These are phyloP conservation scores for Cercospora beticola DNA, from an alignment of 2,329 filamentous ascomycete species.

Conservation along the genomic window DNA sequence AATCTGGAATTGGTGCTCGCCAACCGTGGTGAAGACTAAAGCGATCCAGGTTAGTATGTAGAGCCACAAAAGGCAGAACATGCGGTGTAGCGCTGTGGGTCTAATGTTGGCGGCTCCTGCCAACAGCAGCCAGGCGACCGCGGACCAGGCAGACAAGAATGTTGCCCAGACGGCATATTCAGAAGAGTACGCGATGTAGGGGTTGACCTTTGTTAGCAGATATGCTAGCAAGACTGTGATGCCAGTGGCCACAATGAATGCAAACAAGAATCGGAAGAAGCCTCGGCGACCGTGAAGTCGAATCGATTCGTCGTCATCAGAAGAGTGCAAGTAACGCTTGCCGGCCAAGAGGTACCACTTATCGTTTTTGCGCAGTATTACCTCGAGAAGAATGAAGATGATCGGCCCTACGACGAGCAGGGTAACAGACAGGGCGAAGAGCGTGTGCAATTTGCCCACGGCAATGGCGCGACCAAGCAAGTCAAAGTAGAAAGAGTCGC, in stretches of 20 bases:
- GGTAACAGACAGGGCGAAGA: conserved; percentile 85
- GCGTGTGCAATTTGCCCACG: conserved; percentile 73
- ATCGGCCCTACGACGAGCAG: conserved; percentile 78
- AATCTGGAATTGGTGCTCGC: conserved; percentile 71
- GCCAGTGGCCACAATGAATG: conserved; percentile 65
- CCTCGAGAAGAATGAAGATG: conserved; percentile 66
- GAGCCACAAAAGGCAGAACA: conserved; percentile 81
- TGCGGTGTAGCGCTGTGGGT: conserved; percentile 81
- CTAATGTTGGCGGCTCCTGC: conserved; percentile 74
- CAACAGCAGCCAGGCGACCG: conserved; percentile 78
- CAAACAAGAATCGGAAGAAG: conserved; percentile 78
- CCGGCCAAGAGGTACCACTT: conserved; percentile 87
- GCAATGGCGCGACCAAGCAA: conserved; percentile 78
- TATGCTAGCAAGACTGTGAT: conserved; percentile 72
- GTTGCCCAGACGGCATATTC: conserved; percentile 83
- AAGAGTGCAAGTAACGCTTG: conserved; percentile 59
- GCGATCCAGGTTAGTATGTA: conserved; percentile 72
- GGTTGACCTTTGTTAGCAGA: conserved; percentile 78
- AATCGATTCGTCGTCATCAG: conserved; percentile 60
- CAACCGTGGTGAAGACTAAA: conserved; percentile 70
- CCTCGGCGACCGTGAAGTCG: conserved; percentile 73
- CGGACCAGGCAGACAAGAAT: conserved; percentile 78
- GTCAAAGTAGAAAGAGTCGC: conserved; percentile 86
- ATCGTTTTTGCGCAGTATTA: conserved; percentile 67
- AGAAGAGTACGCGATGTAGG: conserved; percentile 86